Evolutionary conservation across 202 grass and related monocot genomes (phyloP).

Genomic region (Dendrocalamus latiflorus): DNA sequence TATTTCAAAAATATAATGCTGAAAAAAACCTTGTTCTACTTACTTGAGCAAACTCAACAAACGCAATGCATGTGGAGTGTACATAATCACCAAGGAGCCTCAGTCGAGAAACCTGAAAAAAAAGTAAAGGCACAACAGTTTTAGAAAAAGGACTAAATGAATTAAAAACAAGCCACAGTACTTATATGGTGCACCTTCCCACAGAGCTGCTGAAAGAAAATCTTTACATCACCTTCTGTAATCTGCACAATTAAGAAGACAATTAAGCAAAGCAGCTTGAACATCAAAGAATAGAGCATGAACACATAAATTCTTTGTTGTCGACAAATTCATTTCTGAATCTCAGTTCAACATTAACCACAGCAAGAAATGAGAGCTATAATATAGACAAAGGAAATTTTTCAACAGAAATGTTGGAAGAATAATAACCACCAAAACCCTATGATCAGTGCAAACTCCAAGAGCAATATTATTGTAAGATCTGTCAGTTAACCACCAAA

Average conservation of each 20-base stretch:
- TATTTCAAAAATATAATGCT: conserved; percentile 1
- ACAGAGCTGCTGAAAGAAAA: conserved; percentile 70
- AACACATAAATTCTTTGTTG: neutral
- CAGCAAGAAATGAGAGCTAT: neutral
- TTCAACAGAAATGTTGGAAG: neutral
- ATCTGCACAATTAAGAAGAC: conserved; percentile 42
- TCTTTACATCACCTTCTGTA: conserved; percentile 68
- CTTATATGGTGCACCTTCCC: conserved; percentile 54
- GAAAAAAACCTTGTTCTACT: conserved; percentile 23
- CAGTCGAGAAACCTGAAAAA: conserved; percentile 72
- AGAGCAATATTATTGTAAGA: neutral
- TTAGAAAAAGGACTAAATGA: neutral
- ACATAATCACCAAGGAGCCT: conserved; percentile 89
- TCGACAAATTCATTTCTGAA: neutral
- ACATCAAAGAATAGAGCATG: neutral
- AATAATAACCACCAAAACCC: neutral
- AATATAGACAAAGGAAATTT: neutral
- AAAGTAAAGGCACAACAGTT: neutral
- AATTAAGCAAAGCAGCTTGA: neutral
- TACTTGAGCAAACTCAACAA: conserved; percentile 87
- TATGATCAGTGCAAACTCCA: neutral
- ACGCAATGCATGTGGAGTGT: conserved; percentile 83
- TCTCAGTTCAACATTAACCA: neutral
- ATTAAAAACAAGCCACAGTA: neutral
- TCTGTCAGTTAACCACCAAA: neutral